Conservation (phyloP, 2,329 filamentous ascomycete genomes). For the Dichotomopilus funicola region DNA sequence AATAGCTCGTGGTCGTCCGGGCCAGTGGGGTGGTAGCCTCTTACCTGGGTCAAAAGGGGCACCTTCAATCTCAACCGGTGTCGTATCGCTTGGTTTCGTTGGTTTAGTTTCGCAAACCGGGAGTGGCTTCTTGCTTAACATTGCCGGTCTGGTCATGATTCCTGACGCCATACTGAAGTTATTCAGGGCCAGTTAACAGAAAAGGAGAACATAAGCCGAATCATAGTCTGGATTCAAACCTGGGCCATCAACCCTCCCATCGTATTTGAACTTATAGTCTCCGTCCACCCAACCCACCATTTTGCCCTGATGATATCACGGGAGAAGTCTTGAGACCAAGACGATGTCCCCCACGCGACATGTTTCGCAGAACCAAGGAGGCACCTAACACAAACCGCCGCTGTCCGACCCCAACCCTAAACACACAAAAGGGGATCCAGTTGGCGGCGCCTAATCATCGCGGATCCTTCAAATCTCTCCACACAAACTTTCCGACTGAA, state of each 20-base stretch:
- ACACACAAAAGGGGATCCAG: not conserved
- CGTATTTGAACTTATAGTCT: too few relatives aligned
- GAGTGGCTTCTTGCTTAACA: not conserved
- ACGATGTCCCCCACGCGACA: not conserved
- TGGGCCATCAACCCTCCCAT: too few relatives aligned
- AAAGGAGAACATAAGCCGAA: too few relatives aligned
- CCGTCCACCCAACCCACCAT: too few relatives aligned
- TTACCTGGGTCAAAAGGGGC: constrained; percentile 1
- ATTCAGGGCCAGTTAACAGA: too few relatives aligned
- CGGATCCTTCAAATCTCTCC: too few relatives aligned
- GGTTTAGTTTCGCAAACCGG: not conserved
- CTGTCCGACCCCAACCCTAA: constrained; percentile 1
- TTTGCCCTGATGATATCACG: not conserved
- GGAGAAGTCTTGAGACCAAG: not conserved
- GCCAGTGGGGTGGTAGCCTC: not conserved
- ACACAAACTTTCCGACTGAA: too few relatives aligned
- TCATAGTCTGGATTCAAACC: too few relatives aligned
- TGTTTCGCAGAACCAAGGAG: not conserved
- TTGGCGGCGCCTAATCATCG: too few relatives aligned
- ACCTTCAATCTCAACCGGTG: not conserved
- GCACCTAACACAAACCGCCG: not conserved
- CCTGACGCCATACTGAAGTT: not conserved
- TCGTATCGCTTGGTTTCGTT: not conserved
- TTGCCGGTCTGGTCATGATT: not conserved
- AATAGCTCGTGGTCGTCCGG: too few relatives aligned